A percentile compares a stretch with the other conserved stretches of the same genome.
phyloP scores from a whole-genome alignment of 2,329 filamentous ascomycete species.

The Chaetomium sp. region DNA sequence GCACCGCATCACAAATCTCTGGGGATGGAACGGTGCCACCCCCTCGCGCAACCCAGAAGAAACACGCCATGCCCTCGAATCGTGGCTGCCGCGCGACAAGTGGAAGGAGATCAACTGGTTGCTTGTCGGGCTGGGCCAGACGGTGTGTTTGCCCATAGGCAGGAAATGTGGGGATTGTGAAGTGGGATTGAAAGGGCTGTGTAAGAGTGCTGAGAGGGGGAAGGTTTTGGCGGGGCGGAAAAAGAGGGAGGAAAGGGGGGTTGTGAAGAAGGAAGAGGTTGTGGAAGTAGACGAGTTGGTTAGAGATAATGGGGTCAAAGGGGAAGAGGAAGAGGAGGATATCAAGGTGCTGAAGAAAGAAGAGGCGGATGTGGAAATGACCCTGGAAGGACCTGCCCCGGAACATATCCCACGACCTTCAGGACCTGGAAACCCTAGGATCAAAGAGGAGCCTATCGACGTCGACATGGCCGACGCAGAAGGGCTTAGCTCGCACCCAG shows the following conservation, averaged over 20 bases:
- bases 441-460: neutral
- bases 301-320: conserved; percentile 23
- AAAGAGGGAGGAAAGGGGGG: conserved; percentile 24
- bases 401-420: too few relatives aligned
- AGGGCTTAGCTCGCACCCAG: too few relatives aligned
- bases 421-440: neutral
- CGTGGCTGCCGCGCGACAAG: conserved; percentile 74
- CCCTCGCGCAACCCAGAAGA: conserved; percentile 70
- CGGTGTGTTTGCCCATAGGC: conserved; percentile 73
- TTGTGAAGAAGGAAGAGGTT: conserved; percentile 16
- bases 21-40: conserved; percentile 69
- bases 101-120: conserved; percentile 93
- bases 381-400: too few relatives aligned
- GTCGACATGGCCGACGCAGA: too few relatives aligned
- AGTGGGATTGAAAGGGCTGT: conserved; percentile 68
- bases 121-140: conserved; percentile 83
- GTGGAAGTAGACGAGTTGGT: conserved; percentile 21
- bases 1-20: conserved; percentile 88
- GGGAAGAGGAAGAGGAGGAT: conserved; percentile 19
- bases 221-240: conserved; percentile 55
- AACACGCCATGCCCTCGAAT: conserved; percentile 67
- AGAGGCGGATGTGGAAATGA: neutral
- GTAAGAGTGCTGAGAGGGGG: conserved; percentile 61
- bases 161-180: conserved; percentile 80
- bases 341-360: neutral